Evolutionary conservation across 2,329 filamentous ascomycete genomes (phyloP).

Genomic region (Truncatella angustata): DNA sequence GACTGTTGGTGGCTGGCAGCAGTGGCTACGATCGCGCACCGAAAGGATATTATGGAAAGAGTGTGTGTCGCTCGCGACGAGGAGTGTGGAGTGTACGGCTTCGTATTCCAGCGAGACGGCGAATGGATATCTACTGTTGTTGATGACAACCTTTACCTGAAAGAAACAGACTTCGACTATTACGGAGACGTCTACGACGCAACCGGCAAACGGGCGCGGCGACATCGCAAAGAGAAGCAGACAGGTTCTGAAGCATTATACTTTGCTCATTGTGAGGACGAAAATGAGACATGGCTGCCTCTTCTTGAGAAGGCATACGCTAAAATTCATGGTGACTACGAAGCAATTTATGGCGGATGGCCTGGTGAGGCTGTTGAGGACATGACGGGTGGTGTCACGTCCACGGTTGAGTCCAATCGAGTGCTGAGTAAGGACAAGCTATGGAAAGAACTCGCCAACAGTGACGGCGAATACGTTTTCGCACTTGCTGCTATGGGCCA

Average conservation of each 20-base stretch:
- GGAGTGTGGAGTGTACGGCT: constrained; percentile 69
- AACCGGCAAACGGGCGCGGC: constrained; percentile 52
- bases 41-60: constrained; percentile 60
- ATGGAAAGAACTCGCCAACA: constrained; percentile 66
- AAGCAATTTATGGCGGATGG: constrained; percentile 65
- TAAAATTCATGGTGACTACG: constrained; percentile 74
- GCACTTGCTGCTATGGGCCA: constrained; percentile 35
- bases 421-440: constrained; percentile 67
- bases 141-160: constrained; percentile 69
- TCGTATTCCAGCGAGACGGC: constrained; percentile 69
- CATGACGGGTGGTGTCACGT: constrained; percentile 54
- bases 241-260: constrained; percentile 67
- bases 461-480: constrained; percentile 67
- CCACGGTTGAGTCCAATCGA: constrained; percentile 52
- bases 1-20: constrained; percentile 76
- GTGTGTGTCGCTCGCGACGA: constrained; percentile 68
- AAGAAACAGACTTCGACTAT: constrained; percentile 52
- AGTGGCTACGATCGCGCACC: constrained; percentile 66
- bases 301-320: constrained; percentile 74
- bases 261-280: constrained; percentile 66
- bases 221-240: constrained; percentile 61
- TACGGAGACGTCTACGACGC: constrained; percentile 34
- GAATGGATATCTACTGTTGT: constrained; percentile 72
- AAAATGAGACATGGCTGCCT: constrained; percentile 73
- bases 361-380: constrained; percentile 48